Evolutionary conservation across 495 filamentous ascomycete species (phyloP).

Genomic region (Neurospora sp.): DNA sequence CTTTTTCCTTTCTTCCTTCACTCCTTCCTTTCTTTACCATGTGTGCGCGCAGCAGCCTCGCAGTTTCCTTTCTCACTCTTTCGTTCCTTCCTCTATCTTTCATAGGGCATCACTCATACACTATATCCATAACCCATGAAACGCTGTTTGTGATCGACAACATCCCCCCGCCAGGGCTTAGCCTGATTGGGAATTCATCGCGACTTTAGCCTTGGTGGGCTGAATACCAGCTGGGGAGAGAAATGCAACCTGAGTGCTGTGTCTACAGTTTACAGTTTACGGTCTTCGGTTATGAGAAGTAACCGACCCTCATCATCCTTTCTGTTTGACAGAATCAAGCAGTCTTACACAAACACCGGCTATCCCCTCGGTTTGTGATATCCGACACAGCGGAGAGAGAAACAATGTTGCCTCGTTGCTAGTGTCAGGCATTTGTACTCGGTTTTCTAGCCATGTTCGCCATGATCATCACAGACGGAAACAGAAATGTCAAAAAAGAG

Average conservation of each 20-base stretch:
- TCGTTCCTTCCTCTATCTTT: neutral
- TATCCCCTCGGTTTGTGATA: neutral
- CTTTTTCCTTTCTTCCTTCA: neutral
- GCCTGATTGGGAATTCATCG: neutral
- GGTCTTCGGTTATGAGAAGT: neutral
- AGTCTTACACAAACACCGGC: neutral
- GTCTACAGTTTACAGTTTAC: neutral
- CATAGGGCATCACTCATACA: too few relatives aligned
- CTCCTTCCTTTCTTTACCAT: neutral
- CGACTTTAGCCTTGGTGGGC: neutral
- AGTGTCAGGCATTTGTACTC: too few relatives aligned
- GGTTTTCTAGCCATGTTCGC: too few relatives aligned
- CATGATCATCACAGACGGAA: neutral
- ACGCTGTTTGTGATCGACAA: neutral
- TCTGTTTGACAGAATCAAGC: neutral
- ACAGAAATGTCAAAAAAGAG: neutral
- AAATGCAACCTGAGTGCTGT: neutral
- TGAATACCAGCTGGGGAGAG: neutral
- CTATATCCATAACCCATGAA: neutral
- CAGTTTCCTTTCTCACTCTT: neutral
- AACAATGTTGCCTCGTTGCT: neutral
- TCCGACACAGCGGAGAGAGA: neutral
- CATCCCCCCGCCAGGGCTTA: neutral
- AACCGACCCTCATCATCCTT: neutral
- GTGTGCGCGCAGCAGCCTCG: neutral